Percentiles rank a stretch among this genome's conserved stretches.
These are phyloP conservation scores for Yamadazyma conglobata DNA, from an alignment of 1,139 yeast genomes.

Conservation along the genomic window DNA sequence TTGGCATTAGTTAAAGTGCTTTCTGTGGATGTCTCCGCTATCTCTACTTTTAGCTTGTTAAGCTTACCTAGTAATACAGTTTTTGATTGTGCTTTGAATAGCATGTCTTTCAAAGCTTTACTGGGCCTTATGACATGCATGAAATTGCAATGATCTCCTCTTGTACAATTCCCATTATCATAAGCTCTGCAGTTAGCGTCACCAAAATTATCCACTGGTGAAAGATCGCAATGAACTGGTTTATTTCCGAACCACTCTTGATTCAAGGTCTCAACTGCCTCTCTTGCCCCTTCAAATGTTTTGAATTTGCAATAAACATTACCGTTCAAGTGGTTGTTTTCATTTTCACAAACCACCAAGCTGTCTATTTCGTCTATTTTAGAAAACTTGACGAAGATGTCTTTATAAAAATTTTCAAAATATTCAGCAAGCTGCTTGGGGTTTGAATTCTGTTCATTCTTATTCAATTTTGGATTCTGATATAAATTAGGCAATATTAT, in stretches of 20 bases:
- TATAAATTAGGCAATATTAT: constrained; percentile 67
- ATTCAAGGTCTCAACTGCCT: constrained; percentile 60
- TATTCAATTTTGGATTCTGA: constrained; percentile 55
- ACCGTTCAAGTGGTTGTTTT: constrained; percentile 76
- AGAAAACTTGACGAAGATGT: constrained; percentile 67
- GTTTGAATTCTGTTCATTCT: constrained; percentile 27
- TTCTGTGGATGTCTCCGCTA: neutral
- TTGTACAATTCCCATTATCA: constrained; percentile 57
- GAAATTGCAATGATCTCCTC: constrained; percentile 85
- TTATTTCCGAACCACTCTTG: constrained; percentile 77
- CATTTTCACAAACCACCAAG: constrained; percentile 78
- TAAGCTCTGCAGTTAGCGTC: constrained; percentile 78
- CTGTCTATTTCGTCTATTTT: constrained; percentile 61
- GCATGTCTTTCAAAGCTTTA: constrained; percentile 32
- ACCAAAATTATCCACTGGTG: constrained; percentile 68
- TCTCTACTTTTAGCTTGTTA: constrained; percentile 2
- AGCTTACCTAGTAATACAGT: constrained; percentile 14
- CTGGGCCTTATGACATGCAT: constrained; percentile 73
- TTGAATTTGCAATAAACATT: constrained; percentile 72
- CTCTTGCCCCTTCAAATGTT: constrained; percentile 54
- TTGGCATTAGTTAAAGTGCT: too few species aligned
- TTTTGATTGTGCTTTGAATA: constrained; percentile 40
- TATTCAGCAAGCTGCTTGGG: constrained; percentile 45
- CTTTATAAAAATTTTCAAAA: constrained; percentile 70
- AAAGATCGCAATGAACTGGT: constrained; percentile 79